Evolutionary conservation across 495 filamentous ascomycete genomes (phyloP), one percentile per base, ranked within the genome.

Genomic region (Neurospora tetrasperma): DNA sequence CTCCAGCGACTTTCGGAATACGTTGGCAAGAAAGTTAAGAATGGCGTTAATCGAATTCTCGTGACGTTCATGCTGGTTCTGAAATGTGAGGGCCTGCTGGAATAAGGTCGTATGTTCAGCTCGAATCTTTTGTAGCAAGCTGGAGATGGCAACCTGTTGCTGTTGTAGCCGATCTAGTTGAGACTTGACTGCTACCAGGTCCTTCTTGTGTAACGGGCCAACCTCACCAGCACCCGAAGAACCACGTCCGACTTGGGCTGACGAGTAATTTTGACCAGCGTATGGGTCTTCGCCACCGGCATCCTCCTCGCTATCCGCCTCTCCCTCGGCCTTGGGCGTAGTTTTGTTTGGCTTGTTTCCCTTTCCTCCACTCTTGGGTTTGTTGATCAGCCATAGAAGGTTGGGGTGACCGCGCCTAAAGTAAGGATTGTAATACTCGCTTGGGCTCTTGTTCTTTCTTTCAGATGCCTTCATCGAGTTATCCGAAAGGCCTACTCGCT

Each of bases 41-140:
- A 99, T 98, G 35, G 96, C 96, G 76, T 97, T 98, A 79, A 99
- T 99, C 11, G 94, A 97, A 77, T 94, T 97, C 80, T 99, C 96
- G 77, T 99, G 96, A 41, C 96, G 91, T 70, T 94, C 94, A 77
- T 99, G 96, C 78, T 96, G 88, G 42, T 89, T 91, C 79, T 97
- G 94, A 81, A 98, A 98, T 71, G 92, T 91, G 59, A 91, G 86
- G 0, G 95, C 94, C 80, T 98, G 96, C 44, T 94, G 90, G 76
- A 93, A 97, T 11, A 98, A 88, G 73, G 95, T 90, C 73, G 92
- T 89, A 81, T 98, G 94, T 75, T 98, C 93, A 76, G 92, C 88
- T 27, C 91, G 88, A 43, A 98, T 83, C 74, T 92, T 90, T 48
- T 83, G 86, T 69, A 99, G 93, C 66, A 94, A 90, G 69, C 83